Evolutionary conservation across 23 red algal genomes (phyloP).

Genomic region (Chondrus crispus): DNA sequence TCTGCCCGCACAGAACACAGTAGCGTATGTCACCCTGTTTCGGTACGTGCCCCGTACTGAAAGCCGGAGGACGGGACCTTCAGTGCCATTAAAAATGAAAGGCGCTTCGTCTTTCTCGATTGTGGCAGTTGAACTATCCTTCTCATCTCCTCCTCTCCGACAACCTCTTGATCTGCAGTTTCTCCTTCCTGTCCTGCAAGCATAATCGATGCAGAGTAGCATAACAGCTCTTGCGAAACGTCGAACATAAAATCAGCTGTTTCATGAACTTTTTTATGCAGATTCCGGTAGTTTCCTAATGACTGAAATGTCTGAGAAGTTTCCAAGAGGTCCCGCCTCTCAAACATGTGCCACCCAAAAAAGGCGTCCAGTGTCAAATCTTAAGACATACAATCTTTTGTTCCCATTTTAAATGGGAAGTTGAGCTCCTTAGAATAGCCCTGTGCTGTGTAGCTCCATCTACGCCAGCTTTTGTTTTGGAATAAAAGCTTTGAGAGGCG

Average conservation of each 20-base stretch:
- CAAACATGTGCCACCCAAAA: background rate
- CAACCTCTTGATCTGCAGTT: background rate
- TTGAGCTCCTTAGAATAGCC: background rate
- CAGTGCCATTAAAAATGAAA: background rate
- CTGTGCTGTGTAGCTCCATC: background rate
- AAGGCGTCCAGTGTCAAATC: background rate
- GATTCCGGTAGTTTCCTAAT: background rate
- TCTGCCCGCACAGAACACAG: background rate
- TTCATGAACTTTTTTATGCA: background rate
- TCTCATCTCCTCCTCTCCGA: background rate
- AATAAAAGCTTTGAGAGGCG: background rate
- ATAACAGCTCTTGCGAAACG: background rate
- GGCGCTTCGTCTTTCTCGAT: background rate
- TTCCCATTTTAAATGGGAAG: conserved; percentile 22
- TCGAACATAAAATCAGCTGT: background rate
- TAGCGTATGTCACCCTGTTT: background rate
- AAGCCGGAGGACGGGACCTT: background rate
- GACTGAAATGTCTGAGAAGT: background rate
- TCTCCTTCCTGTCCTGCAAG: background rate
- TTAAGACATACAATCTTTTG: conserved; percentile 21
- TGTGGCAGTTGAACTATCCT: background rate
- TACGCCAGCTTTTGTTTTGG: conserved; percentile 4
- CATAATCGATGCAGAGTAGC: background rate
- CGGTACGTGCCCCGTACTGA: background rate
- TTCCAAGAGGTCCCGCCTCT: background rate